These are phyloP conservation scores for Phytophthora nicotianae DNA, from an alignment of 352 stramenopile species.

Conservation along the genomic window DNA sequence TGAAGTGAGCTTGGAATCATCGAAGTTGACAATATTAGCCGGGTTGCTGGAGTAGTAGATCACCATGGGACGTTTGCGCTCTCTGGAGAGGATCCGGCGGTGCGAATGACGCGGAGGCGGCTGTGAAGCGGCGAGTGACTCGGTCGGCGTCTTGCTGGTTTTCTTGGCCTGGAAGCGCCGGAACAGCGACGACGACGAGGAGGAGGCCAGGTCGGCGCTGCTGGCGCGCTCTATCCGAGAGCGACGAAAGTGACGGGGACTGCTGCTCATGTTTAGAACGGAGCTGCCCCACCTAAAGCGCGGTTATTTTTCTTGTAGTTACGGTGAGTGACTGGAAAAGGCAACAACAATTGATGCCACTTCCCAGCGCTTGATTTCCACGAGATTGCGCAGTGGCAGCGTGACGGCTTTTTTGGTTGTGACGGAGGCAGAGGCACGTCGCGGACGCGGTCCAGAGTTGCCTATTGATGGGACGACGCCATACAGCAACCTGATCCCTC, in stretches of 20 bases:
- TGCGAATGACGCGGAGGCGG: constrained; percentile 34
- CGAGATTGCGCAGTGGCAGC: constrained; percentile 16
- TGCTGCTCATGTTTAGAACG: constrained; percentile 20
- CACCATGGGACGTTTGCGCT: constrained; percentile 39
- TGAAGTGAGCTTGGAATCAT: constrained; percentile 6
- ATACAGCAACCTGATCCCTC: constrained; percentile 29
- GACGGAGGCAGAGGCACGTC: constrained; percentile 25
- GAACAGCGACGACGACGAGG: constrained; percentile 5
- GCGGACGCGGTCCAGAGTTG: constrained; percentile 1
- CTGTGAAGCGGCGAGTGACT: constrained; percentile 25
- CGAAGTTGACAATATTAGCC: background rate
- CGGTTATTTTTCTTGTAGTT: constrained; percentile 2
- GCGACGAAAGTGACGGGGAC: constrained; percentile 18
- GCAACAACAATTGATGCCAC: constrained; percentile 2
- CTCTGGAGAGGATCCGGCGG: constrained; percentile 24
- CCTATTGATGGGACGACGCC: constrained; percentile 20
- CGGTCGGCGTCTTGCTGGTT: background rate
- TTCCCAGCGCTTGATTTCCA: constrained; percentile 16
- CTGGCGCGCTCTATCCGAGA: constrained; percentile 29
- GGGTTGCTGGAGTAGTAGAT: constrained; percentile 39
- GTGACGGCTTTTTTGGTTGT: constrained; percentile 41
- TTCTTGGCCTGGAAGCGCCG: constrained; percentile 10
- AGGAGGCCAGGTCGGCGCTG: constrained; percentile 26
- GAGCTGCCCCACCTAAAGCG: constrained; percentile 13
- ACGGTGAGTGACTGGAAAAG: background rate